Evolutionary conservation across 257 asterid species (phyloP).

Genomic region (Scutellaria minor): DNA sequence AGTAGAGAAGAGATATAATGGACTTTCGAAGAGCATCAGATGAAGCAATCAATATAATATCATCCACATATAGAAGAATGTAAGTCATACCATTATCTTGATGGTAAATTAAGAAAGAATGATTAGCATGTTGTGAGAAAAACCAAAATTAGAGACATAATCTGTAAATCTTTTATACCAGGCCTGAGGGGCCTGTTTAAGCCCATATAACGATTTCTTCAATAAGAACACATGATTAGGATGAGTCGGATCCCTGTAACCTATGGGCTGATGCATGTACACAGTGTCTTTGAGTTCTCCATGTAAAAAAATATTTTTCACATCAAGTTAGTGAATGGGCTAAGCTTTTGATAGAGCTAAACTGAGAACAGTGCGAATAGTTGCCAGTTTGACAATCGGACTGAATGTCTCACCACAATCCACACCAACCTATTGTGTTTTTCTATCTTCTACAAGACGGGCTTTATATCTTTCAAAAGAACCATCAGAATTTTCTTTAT

Average conservation of each 20-base stretch:
- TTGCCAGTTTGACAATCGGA: too few relatives aligned
- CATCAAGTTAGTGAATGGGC: neutral
- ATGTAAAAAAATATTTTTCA: neutral
- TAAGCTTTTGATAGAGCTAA: neutral
- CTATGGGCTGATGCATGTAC: neutral
- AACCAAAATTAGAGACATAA: neutral
- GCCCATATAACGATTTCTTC: neutral
- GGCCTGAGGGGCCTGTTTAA: conserved; percentile 1
- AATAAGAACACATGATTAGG: neutral
- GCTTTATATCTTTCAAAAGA: too few relatives aligned
- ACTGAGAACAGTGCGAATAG: neutral
- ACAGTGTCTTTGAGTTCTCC: neutral
- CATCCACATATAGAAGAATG: neutral
- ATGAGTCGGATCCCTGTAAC: neutral
- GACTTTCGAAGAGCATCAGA: neutral
- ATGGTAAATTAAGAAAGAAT: neutral
- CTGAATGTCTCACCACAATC: too few relatives aligned
- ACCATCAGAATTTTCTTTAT: too few relatives aligned
- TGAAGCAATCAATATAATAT: neutral
- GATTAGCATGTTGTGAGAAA: neutral
- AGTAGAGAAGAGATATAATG: neutral
- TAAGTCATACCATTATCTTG: neutral
- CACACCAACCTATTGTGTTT: too few relatives aligned
- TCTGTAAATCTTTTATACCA: neutral
- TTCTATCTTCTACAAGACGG: too few relatives aligned